Percentiles rank a stretch among this genome's conserved stretches.
Evolutionary conservation across 345 rosid genomes (phyloP).

Genomic region (Aquilaria yunnanensis): DNA sequence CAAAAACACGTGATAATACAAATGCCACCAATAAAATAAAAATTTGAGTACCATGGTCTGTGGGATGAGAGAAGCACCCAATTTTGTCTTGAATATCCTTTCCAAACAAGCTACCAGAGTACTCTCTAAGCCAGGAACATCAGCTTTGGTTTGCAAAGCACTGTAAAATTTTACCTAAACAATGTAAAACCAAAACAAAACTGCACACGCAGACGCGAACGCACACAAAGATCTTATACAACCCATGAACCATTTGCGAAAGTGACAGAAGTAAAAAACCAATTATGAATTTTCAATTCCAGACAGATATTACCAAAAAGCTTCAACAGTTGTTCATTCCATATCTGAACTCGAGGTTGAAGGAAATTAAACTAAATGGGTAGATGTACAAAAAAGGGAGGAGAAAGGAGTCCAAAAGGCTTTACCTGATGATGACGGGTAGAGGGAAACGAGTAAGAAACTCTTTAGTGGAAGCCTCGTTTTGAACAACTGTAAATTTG

Average conservation of each 20-base stretch:
- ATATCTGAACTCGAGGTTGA: background rate
- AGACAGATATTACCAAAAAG: too few species aligned
- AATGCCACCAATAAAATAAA: background rate
- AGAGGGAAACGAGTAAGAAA: conserved; percentile 84
- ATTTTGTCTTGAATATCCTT: conserved; percentile 58
- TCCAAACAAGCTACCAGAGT: conserved; percentile 65
- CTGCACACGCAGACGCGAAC: too few species aligned
- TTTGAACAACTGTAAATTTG: conserved; percentile 46
- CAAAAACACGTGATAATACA: too few species aligned
- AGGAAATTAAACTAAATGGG: background rate
- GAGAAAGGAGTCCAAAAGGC: conserved; percentile 6
- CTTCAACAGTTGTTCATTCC: too few species aligned
- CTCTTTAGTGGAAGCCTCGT: conserved; percentile 54
- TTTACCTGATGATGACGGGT: conserved; percentile 58
- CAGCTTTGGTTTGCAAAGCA: conserved; percentile 51
- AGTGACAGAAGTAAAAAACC: too few species aligned
- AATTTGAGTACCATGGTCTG: conserved; percentile 52
- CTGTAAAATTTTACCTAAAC: conserved; percentile 25
- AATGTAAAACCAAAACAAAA: too few species aligned
- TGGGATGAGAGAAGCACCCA: conserved; percentile 75
- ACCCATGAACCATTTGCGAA: too few species aligned
- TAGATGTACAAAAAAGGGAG: background rate
- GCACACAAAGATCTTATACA: too few species aligned
- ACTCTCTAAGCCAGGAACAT: conserved; percentile 47
- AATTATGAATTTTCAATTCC: too few species aligned